A percentile compares a stretch with the other conserved stretches of the same genome.
These are phyloP conservation scores for Prototheca cutis DNA, from an alignment of 163 green algal species.

Conservation along the genomic window DNA sequence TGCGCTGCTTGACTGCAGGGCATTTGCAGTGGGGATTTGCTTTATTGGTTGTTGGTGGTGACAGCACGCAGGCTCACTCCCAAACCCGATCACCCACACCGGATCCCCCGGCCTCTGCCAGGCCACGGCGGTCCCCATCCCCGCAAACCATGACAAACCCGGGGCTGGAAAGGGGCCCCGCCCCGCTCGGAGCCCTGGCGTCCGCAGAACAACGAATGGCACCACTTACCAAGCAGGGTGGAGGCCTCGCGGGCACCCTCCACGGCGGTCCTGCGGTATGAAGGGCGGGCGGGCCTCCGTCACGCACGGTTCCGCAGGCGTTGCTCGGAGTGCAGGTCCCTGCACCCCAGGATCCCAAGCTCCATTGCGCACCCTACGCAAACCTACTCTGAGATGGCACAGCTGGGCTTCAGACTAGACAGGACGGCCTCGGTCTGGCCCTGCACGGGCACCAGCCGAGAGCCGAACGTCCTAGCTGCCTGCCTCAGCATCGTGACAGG, in stretches of 20 bases:
- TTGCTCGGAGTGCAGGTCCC: not conserved
- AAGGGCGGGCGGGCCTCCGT: not conserved
- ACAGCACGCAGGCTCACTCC: too few species aligned
- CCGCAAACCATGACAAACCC: too few species aligned
- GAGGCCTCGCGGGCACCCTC: slow-evolving; percentile 7
- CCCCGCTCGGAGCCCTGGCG: too few species aligned
- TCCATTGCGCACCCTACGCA: not conserved
- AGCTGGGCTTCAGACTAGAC: not conserved
- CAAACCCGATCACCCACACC: too few species aligned
- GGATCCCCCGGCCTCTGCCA: too few species aligned
- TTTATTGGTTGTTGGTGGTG: too few species aligned
- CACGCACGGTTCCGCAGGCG: not conserved
- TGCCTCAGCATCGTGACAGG: slow-evolving; percentile 5
- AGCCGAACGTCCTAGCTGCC: not conserved
- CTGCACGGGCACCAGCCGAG: not conserved
- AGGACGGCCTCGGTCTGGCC: slow-evolving; percentile 1
- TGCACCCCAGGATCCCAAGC: not conserved
- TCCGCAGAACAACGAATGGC: too few species aligned
- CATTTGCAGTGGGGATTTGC: too few species aligned
- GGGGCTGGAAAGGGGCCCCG: too few species aligned
- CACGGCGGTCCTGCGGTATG: slow-evolving; percentile 1
- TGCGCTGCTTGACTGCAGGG: slow-evolving; percentile 85
- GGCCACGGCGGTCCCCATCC: too few species aligned
- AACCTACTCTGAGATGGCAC: slow-evolving; percentile 1
- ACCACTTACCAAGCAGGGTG: slow-evolving; percentile 10